phyloP scores from a whole-genome alignment of 441 rosid genomes.

The Croton laevigatus region DNA sequence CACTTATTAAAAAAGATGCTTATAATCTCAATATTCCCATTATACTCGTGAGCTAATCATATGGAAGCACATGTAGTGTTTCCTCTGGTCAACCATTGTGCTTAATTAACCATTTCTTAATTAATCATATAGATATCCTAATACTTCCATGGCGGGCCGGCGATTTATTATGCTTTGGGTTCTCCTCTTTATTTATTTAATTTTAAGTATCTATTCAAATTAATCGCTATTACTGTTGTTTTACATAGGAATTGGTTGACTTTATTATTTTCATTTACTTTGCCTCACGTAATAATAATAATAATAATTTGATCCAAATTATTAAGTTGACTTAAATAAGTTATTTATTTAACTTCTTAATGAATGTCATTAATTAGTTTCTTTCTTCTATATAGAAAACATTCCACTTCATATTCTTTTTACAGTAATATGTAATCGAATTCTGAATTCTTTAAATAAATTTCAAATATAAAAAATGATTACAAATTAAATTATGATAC shows the following conservation, averaged over 20 bases:
- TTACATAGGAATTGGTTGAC: conserved; percentile 10
- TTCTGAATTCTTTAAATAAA: no score
- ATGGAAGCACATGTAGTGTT: conserved; percentile 54
- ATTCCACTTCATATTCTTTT: no score
- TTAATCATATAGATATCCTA: conserved; percentile 19
- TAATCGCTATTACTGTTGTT: not conserved
- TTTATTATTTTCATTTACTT: not conserved
- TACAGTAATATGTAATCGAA: no score
- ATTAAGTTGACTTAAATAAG: not conserved
- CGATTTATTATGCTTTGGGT: not conserved
- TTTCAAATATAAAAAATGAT: no score
- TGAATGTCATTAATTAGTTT: not conserved
- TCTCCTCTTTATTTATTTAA: not conserved
- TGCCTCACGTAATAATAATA: conserved; percentile 2
- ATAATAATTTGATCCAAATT: not conserved
- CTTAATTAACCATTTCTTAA: not conserved
- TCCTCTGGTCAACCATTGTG: conserved; percentile 37
- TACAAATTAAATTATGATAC: no score
- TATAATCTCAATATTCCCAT: conserved; percentile 24
- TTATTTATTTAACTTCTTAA: no score
- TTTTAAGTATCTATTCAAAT: not conserved
- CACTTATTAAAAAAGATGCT: conserved; percentile 15
- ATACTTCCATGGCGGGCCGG: conserved; percentile 7
- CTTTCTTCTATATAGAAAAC: not conserved
- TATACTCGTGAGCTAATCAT: conserved; percentile 45